Evolutionary conservation across 2,329 filamentous ascomycete species (phyloP).

Genomic region (Rutstroemia sp.): DNA sequence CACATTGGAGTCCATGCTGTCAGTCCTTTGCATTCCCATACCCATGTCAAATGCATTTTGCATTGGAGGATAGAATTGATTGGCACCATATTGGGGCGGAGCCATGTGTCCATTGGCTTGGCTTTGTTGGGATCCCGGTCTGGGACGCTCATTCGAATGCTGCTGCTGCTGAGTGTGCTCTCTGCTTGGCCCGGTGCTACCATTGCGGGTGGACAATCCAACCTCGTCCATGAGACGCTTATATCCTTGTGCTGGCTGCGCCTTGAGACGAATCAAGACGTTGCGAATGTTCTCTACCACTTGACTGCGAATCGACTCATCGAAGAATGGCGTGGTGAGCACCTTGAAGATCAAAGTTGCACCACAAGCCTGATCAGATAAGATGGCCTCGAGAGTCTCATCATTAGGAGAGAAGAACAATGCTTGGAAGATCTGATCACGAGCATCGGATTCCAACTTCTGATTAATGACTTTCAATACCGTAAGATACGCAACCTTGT

Average conservation of each 20-base stretch:
- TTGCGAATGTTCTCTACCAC: constrained; percentile 89
- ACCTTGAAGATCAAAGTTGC: constrained; percentile 98
- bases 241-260: constrained; percentile 89
- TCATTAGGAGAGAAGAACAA: constrained; percentile 89
- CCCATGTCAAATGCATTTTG: constrained; percentile 42
- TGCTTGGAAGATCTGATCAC: constrained; percentile 82
- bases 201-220: constrained; percentile 65
- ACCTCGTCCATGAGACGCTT: constrained; percentile 99
- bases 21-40: constrained; percentile 45
- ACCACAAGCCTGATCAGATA: constrained; percentile 85
- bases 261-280: constrained; percentile 83
- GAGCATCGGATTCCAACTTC: constrained; percentile 84
- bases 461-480: constrained; percentile 98
- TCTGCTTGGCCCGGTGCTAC: constrained; percentile 31
- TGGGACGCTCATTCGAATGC: constrained; percentile 42
- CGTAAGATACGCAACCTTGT: constrained; percentile 96
- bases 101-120: constrained; percentile 40
- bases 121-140: constrained; percentile 44
- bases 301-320: constrained; percentile 79
- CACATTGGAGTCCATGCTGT: constrained; percentile 44
- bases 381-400: constrained; percentile 78
- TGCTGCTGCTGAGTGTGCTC: constrained; percentile 28
- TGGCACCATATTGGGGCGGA: constrained; percentile 33
- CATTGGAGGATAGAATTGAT: constrained; percentile 48
- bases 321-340: constrained; percentile 92